Evolutionary conservation across 1,139 yeast species (phyloP).

Genomic region (Magnusiomyces sp.): DNA sequence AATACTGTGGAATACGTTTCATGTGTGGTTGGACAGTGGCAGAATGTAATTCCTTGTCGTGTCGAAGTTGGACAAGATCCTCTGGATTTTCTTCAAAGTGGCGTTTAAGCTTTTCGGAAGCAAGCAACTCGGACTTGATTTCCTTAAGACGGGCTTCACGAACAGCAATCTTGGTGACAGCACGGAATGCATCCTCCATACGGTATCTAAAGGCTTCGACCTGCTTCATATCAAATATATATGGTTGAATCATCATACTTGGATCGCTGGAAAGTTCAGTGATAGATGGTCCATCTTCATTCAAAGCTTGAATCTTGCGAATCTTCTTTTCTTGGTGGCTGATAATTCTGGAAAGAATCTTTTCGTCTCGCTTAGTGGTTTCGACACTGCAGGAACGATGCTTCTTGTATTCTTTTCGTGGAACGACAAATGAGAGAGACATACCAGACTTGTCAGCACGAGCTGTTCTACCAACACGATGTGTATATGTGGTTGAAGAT

Average conservation of each 20-base stretch:
- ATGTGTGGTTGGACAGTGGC: slow-evolving; percentile 76
- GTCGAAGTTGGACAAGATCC: slow-evolving; percentile 80
- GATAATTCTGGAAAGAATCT: slow-evolving; percentile 65
- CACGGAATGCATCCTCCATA: slow-evolving; percentile 94
- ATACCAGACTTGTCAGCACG: slow-evolving; percentile 95
- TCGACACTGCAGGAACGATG: slow-evolving; percentile 58
- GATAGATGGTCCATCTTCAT: slow-evolving; percentile 10
- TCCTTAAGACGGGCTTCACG: slow-evolving; percentile 93
- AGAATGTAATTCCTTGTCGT: slow-evolving; percentile 82
- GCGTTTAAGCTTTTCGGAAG: slow-evolving; percentile 83
- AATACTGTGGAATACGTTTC: slow-evolving; percentile 86
- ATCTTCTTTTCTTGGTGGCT: slow-evolving; percentile 71
- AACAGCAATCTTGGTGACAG: slow-evolving; percentile 81
- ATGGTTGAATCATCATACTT: slow-evolving; percentile 49
- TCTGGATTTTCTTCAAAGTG: slow-evolving; percentile 98
- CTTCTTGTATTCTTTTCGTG: slow-evolving; percentile 75
- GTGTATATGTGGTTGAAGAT: slow-evolving; percentile 82
- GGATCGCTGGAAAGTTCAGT: slow-evolving; percentile 14
- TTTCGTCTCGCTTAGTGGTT: slow-evolving; percentile 77
- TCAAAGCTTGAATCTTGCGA: slow-evolving; percentile 36
- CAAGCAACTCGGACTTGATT: slow-evolving; percentile 74
- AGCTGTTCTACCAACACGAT: slow-evolving; percentile 95
- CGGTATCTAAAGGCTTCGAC: slow-evolving; percentile 95
- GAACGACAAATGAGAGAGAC: slow-evolving; percentile 87
- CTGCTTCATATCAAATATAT: slow-evolving; percentile 85